Evolutionary conservation across 441 rosid genomes (phyloP).

Genomic region (Mallotus japonicus): DNA sequence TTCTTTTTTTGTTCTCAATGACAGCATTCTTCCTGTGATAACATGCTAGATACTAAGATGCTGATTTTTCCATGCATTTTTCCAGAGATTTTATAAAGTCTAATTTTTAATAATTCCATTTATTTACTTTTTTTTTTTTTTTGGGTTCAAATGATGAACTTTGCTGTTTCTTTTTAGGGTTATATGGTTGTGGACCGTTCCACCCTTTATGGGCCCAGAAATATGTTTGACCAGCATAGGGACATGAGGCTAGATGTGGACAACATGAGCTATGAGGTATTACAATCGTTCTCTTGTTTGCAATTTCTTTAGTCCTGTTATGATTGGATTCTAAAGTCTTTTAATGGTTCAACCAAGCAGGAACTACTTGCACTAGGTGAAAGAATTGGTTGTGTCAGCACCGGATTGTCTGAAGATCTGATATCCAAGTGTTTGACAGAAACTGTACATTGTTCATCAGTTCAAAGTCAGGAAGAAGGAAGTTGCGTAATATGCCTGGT

Average conservation of each 20-base stretch:
- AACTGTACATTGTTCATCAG: constrained; percentile 38
- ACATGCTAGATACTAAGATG: neutral
- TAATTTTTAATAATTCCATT: neutral
- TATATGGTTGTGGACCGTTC: constrained; percentile 55
- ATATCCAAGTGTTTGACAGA: constrained; percentile 59
- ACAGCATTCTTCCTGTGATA: neutral
- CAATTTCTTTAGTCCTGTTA: neutral
- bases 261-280: constrained; percentile 84
- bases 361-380: constrained; percentile 88
- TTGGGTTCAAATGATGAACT: neutral
- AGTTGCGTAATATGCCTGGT: constrained; percentile 88
- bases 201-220: constrained; percentile 53
- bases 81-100: neutral
- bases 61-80: neutral
- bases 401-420: constrained; percentile 64
- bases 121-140: neutral
- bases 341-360: constrained; percentile 36
- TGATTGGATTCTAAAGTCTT: constrained; percentile 16
- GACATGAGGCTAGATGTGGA: constrained; percentile 92
- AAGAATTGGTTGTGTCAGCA: constrained; percentile 81
- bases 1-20: neutral
- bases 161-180: constrained; percentile 43
- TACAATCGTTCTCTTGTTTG: constrained; percentile 1
- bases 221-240: constrained; percentile 64
- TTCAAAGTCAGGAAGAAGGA: constrained; percentile 47